A percentile compares a stretch with the other conserved stretches of the same genome.
Evolutionary conservation across 2,329 filamentous ascomycete genomes (phyloP).

Genomic region (Ceratocystis alfenasii): DNA sequence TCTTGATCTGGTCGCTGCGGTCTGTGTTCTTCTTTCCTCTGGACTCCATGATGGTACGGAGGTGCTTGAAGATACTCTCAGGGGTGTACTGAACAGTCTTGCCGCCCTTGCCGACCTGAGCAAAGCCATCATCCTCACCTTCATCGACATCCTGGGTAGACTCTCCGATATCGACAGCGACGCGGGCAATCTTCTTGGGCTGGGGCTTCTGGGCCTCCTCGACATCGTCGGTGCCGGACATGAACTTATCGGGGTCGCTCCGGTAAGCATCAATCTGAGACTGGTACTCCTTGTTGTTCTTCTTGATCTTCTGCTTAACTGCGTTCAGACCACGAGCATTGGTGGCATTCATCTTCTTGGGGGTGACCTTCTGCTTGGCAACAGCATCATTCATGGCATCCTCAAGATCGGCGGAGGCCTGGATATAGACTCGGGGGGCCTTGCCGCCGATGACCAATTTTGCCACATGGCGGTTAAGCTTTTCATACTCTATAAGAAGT

Average conservation of each 20-base stretch:
- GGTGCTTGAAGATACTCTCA: constrained; percentile 95
- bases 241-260: constrained; percentile 72
- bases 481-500: constrained; percentile 65
- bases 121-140: constrained; percentile 75
- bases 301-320: constrained; percentile 96
- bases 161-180: constrained; percentile 39
- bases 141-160: constrained; percentile 32
- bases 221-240: constrained; percentile 68
- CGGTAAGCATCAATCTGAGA: constrained; percentile 78
- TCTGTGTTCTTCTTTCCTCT: constrained; percentile 99
- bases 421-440: constrained; percentile 83
- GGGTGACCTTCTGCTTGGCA: constrained; percentile 87
- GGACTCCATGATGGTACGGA: constrained; percentile 84
- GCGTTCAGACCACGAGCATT: constrained; percentile 90
- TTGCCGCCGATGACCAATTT: constrained; percentile 68
- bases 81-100: constrained; percentile 85
- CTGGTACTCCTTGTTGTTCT: constrained; percentile 93
- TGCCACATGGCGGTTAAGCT: constrained; percentile 73
- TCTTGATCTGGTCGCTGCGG: constrained; percentile 81
- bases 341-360: constrained; percentile 98
- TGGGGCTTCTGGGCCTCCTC: constrained; percentile 36
- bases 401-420: constrained; percentile 85
- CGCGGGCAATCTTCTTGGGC: constrained; percentile 31
- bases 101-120: constrained; percentile 77
- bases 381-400: constrained; percentile 88